These are phyloP conservation scores for Glebionis coronaria DNA, from an alignment of 129 eudicot species.

Conservation along the genomic window DNA sequence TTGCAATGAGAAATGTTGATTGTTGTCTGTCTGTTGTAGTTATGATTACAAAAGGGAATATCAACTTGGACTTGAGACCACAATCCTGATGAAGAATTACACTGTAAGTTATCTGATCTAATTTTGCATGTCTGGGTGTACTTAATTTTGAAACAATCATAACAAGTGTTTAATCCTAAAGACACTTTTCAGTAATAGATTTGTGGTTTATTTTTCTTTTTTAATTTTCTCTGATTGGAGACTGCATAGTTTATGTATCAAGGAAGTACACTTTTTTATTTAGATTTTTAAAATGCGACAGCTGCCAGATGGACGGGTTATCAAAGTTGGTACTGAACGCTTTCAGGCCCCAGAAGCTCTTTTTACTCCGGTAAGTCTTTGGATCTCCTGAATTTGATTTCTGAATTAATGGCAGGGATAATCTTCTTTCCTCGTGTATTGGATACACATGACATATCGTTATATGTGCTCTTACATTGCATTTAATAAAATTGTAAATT, in stretches of 20 bases:
- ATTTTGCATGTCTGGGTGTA: slow-evolving; percentile 7
- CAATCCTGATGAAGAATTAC: slow-evolving; percentile 86
- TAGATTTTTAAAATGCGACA: slow-evolving; percentile 26
- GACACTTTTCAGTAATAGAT: background rate
- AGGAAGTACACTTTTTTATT: background rate
- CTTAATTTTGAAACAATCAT: slow-evolving; percentile 1
- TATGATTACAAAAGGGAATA: slow-evolving; percentile 98
- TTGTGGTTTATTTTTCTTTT: background rate
- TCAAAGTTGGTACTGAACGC: slow-evolving; percentile 94
- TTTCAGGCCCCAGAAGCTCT: slow-evolving; percentile 99
- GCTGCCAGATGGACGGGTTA: slow-evolving; percentile 99
- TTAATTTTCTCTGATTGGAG: background rate
- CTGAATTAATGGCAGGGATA: background rate
- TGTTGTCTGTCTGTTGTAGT: slow-evolving; percentile 44
- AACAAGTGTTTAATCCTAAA: slow-evolving; percentile 6
- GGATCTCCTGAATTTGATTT: background rate
- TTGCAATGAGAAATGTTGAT: slow-evolving; percentile 9
- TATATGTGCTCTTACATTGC: background rate
- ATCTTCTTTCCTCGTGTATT: background rate
- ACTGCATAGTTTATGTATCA: too few relatives aligned
- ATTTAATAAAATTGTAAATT: background rate
- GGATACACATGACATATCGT: background rate
- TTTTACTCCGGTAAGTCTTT: slow-evolving; percentile 79
- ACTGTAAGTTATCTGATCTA: slow-evolving; percentile 48
- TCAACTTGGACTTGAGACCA: slow-evolving; percentile 96